Evolutionary conservation across 176 grass and related monocot genomes (phyloP).

Genomic region (Phoenix dactylifera): DNA sequence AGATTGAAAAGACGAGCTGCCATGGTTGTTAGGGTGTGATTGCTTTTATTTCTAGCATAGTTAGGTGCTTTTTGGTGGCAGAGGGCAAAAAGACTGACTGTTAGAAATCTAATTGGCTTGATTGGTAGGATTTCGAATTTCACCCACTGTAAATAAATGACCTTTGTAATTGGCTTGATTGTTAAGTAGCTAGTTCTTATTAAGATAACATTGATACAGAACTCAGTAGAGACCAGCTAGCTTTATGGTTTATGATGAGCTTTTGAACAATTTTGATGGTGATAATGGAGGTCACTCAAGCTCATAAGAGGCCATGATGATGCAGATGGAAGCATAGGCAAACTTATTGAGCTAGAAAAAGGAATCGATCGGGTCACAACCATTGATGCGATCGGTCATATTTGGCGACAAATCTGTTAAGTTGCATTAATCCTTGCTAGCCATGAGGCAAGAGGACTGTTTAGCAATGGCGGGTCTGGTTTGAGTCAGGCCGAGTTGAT

Average conservation of each 20-base stretch:
- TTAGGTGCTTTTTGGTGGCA: background rate
- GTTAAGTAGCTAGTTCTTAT: too few species aligned
- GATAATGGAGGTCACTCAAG: slow-evolving; percentile 58
- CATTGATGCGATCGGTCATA: too few species aligned
- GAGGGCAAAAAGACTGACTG: background rate
- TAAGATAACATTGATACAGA: too few species aligned
- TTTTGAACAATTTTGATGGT: slow-evolving; percentile 33
- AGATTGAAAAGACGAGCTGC: slow-evolving; percentile 22
- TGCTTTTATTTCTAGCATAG: background rate
- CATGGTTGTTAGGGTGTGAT: background rate
- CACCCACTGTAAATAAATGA: too few species aligned
- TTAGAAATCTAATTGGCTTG: background rate
- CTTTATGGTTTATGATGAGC: background rate
- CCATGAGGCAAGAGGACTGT: too few species aligned
- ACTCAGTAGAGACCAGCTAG: too few species aligned
- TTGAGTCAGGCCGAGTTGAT: too few species aligned
- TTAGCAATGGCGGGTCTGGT: too few species aligned
- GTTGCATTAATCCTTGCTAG: too few species aligned
- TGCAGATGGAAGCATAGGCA: slow-evolving; percentile 80
- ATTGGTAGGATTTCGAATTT: background rate
- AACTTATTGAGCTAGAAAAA: slow-evolving; percentile 85
- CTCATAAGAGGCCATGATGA: slow-evolving; percentile 73
- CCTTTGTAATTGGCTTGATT: too few species aligned
- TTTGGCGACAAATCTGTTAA: too few species aligned
- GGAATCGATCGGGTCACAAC: too few species aligned